Conservation (phyloP, 495 filamentous ascomycete species). For the Penicillium simplicissimum region DNA sequence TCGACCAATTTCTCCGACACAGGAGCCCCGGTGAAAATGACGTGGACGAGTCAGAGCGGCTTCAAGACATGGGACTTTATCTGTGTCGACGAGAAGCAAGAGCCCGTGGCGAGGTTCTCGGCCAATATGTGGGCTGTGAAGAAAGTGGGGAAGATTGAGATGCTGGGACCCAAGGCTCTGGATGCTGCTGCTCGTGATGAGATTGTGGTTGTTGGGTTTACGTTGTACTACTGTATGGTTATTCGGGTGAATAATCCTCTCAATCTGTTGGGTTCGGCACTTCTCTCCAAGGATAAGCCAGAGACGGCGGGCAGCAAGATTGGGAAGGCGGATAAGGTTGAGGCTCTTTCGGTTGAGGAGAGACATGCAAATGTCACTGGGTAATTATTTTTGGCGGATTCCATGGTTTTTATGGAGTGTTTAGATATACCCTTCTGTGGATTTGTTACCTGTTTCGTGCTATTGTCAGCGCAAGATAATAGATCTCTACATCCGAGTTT, state of each 20-base stretch:
- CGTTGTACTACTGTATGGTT: constrained; percentile 21
- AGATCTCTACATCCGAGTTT: neutral
- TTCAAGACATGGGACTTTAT: constrained; percentile 31
- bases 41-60: constrained; percentile 21
- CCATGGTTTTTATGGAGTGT: too few species aligned
- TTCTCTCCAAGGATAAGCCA: constrained; percentile 10
- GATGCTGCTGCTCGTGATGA: constrained; percentile 23
- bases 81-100: constrained; percentile 23
- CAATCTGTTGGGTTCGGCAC: constrained; percentile 16
- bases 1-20: constrained; percentile 21
- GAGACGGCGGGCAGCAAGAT: neutral
- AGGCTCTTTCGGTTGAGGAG: neutral
- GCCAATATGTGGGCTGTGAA: constrained; percentile 27
- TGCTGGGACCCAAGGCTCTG: constrained; percentile 18
- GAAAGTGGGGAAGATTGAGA: constrained; percentile 23
- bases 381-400: neutral
- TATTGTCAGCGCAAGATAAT: too few species aligned
- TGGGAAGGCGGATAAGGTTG: neutral
- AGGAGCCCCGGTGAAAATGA: constrained; percentile 17
- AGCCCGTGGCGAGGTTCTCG: constrained; percentile 19
- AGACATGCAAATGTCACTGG: neutral
- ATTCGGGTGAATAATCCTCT: constrained; percentile 15
- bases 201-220: constrained; percentile 28
- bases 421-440: too few species aligned
- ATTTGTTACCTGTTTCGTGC: too few species aligned